Percentiles rank a stretch among this genome's conserved stretches.
Conservation (phyloP, 2,329 filamentous ascomycete genomes). For the Aspergillus sp. region DNA sequence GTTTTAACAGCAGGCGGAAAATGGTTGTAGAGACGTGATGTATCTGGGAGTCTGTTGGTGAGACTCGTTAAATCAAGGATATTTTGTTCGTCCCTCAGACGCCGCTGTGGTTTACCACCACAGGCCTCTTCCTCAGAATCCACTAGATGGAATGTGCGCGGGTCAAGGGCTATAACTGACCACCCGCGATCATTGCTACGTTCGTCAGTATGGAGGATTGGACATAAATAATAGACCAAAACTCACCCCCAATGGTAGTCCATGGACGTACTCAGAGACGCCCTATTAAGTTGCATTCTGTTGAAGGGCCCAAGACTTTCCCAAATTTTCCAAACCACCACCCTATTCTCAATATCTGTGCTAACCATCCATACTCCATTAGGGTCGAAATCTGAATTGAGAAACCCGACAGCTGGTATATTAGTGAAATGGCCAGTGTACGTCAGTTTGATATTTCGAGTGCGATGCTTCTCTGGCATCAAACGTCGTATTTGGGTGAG, state of each 20-base stretch:
- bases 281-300: slow-evolving; percentile 31
- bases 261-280: slow-evolving; percentile 20
- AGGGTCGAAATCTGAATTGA: slow-evolving; percentile 57
- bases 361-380: slow-evolving; percentile 58
- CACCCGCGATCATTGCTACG: slow-evolving; percentile 39
- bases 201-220: slow-evolving; percentile 6
- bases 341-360: slow-evolving; percentile 54
- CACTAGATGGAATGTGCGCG: slow-evolving; percentile 40
- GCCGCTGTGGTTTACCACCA: slow-evolving; percentile 32
- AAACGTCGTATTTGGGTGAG: slow-evolving; percentile 29
- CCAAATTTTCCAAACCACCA: slow-evolving; percentile 53
- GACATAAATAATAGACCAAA: neutral
- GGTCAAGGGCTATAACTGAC: slow-evolving; percentile 47
- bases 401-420: slow-evolving; percentile 59
- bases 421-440: slow-evolving; percentile 49
- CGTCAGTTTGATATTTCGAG: slow-evolving; percentile 43
- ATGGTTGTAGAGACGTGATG: slow-evolving; percentile 30
- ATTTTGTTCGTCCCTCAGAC: slow-evolving; percentile 16
- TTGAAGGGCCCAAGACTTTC: slow-evolving; percentile 30
- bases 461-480: slow-evolving; percentile 34
- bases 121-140: slow-evolving; percentile 40
- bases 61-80: slow-evolving; percentile 33
- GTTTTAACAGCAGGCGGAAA: slow-evolving; percentile 22
- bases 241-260: slow-evolving; percentile 25
- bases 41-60: slow-evolving; percentile 25